Evolutionary conservation across 1,284 basidiomycete species (phyloP), one percentile per base, ranked within the genome.

Genomic region (Gymnopus androsaceus): DNA sequence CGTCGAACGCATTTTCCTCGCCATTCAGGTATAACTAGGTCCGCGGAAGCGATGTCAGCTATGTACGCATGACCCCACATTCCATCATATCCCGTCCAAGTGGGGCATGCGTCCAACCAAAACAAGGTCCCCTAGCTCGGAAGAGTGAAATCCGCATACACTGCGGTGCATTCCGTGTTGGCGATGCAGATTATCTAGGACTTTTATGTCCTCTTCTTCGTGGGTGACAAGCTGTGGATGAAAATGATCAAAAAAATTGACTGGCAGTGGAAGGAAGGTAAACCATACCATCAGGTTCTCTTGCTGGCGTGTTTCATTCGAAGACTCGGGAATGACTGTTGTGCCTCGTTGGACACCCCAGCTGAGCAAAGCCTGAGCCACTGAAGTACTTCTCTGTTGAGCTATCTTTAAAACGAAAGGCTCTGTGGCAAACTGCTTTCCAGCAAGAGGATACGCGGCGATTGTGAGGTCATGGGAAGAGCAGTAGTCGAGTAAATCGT

Each of bases 371-470:
- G 79, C 67, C 41, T 79, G 78, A 0, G 77, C 76, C 17, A 70
- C 63, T 4, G 71, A 69, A 4, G 71, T 70, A 17, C 61, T 55
- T 61, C 77, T 66, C 61, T 73, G 73, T 31, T 73, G 63, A 5
- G 77, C 76, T 21, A 83, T 75, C 33, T 65, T 64, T 33, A 66
- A 46, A 46, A 85, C 58, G 15, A 59, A 52, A 17, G 58, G 33
- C 31, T 66, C 56, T 21, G 51, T 41, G 25, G 60, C 55, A 25
- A 67, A 63, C 37, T 58, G 59, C 53, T 61, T 75, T 8, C 83
- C 83, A 12, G 83, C 67, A 1, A 82, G 80, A 14, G 74, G 76
- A 69, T 83, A 84, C 0, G 80, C 80, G 51, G 81, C 74, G 14
- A 82, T 63, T 3, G 75, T 56, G 54, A 86, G 84, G 34, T 74